A percentile compares a stretch with the other conserved stretches of the same genome.
Evolutionary conservation across 2,329 filamentous ascomycete genomes (phyloP).

Genomic region (Aspergillus niger): DNA sequence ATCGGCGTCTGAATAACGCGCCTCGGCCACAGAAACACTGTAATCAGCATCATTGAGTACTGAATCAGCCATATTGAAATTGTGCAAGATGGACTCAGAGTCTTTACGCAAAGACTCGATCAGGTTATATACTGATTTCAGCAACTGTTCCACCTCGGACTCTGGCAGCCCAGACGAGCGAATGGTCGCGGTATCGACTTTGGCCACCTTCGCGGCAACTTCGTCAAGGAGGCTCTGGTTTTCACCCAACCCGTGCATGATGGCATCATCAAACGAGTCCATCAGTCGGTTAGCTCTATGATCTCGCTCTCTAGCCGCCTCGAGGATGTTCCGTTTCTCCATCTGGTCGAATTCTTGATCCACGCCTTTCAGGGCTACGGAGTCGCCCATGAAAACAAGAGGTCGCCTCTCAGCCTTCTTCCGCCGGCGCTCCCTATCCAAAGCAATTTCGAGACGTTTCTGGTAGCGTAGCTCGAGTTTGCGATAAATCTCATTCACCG

Average conservation of each 20-base stretch:
- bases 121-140: slow-evolving; percentile 43
- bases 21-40: slow-evolving; percentile 57
- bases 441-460: slow-evolving; percentile 51
- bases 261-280: slow-evolving; percentile 53
- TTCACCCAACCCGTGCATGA: slow-evolving; percentile 52
- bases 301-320: slow-evolving; percentile 53
- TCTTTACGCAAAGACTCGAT: slow-evolving; percentile 45
- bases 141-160: slow-evolving; percentile 38
- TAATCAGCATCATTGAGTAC: slow-evolving; percentile 56
- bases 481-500: slow-evolving; percentile 49
- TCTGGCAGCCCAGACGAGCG: slow-evolving; percentile 37
- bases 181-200: slow-evolving; percentile 37
- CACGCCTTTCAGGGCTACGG: slow-evolving; percentile 52
- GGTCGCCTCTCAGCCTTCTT: slow-evolving; percentile 58
- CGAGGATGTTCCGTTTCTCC: slow-evolving; percentile 53
- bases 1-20: slow-evolving; percentile 48
- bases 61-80: slow-evolving; percentile 53
- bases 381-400: slow-evolving; percentile 55
- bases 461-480: slow-evolving; percentile 54
- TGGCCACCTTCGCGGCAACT: slow-evolving; percentile 47
- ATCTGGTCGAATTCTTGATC: slow-evolving; percentile 53
- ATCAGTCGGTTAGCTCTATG: slow-evolving; percentile 54
- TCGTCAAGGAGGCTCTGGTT: slow-evolving; percentile 56
- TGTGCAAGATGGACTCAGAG: slow-evolving; percentile 49
- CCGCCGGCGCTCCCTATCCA: slow-evolving; percentile 57